Conservation (phyloP, 805 yeast genomes). For the Yamadazyma phyllophila region DNA sequence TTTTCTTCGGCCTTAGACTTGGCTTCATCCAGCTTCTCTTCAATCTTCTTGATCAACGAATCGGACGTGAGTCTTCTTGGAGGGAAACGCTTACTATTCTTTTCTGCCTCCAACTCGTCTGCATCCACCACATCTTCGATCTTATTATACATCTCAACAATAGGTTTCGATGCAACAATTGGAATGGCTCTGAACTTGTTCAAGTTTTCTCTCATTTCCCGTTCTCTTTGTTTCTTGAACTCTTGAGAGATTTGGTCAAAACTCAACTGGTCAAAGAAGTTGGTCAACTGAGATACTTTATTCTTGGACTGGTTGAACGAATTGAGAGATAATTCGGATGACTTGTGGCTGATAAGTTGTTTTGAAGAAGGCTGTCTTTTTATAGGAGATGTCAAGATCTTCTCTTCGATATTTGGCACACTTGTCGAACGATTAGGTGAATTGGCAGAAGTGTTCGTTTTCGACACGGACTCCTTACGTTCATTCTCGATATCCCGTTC, state of each 20-base stretch:
- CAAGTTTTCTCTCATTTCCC: slow-evolving; percentile 61
- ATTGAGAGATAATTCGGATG: slow-evolving; percentile 15
- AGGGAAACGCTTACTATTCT: slow-evolving; percentile 1
- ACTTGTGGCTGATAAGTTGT: slow-evolving; percentile 10
- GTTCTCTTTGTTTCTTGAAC: slow-evolving; percentile 82
- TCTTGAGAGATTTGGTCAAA: slow-evolving; percentile 79
- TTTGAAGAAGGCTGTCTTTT: slow-evolving; percentile 6
- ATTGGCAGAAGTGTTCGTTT: background rate
- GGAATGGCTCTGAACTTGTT: slow-evolving; percentile 68
- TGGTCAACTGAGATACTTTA: slow-evolving; percentile 63
- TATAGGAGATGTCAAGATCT: background rate
- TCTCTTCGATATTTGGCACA: background rate
- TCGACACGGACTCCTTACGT: slow-evolving; percentile 2
- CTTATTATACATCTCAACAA: slow-evolving; percentile 85
- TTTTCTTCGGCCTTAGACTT: background rate
- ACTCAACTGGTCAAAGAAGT: slow-evolving; percentile 69
- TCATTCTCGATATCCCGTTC: slow-evolving; percentile 24
- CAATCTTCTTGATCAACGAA: background rate
- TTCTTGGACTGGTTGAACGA: slow-evolving; percentile 4
- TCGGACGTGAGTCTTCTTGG: slow-evolving; percentile 11
- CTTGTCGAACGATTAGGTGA: background rate
- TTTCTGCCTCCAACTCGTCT: slow-evolving; percentile 16
- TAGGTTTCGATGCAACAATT: slow-evolving; percentile 73
- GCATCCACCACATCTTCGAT: slow-evolving; percentile 82
- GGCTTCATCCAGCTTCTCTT: background rate